Conservation (phyloP, 164 flowering plant species). For the Vitis labrusca region DNA sequence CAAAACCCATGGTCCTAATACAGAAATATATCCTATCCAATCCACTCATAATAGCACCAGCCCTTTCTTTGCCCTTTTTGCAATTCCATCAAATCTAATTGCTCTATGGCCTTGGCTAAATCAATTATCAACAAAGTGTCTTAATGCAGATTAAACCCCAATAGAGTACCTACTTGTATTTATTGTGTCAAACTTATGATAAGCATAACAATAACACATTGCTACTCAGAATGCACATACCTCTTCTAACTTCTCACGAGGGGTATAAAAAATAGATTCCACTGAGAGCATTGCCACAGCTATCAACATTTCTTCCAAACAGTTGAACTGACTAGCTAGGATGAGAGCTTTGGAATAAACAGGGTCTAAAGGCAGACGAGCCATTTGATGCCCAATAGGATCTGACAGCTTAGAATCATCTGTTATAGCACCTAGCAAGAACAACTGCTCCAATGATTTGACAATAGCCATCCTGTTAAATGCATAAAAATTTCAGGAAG, state of each 20-base stretch:
- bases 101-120: neutral
- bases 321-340: conserved; percentile 70
- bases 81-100: neutral
- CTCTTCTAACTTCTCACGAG: conserved; percentile 85
- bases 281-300: conserved; percentile 92
- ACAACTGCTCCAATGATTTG: conserved; percentile 82
- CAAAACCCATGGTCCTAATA: neutral
- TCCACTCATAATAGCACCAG: too few relatives aligned
- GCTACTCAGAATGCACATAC: conserved; percentile 26
- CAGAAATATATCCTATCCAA: neutral
- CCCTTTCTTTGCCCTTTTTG: too few relatives aligned
- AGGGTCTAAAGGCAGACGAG: conserved; percentile 84
- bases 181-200: neutral
- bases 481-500: neutral
- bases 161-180: neutral
- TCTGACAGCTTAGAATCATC: conserved; percentile 77
- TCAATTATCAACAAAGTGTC: neutral
- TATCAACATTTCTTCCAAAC: conserved; percentile 95
- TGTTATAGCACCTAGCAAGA: conserved; percentile 82
- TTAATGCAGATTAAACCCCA: neutral
- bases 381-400: conserved; percentile 91
- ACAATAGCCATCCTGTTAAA: conserved; percentile 66
- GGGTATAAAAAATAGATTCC: conserved; percentile 81
- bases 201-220: too few relatives aligned
- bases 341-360: conserved; percentile 86